Percentiles rank a stretch among this genome's conserved stretches.
Conservation (phyloP, 2,329 filamentous ascomycete genomes). For the Xylaria sp. region DNA sequence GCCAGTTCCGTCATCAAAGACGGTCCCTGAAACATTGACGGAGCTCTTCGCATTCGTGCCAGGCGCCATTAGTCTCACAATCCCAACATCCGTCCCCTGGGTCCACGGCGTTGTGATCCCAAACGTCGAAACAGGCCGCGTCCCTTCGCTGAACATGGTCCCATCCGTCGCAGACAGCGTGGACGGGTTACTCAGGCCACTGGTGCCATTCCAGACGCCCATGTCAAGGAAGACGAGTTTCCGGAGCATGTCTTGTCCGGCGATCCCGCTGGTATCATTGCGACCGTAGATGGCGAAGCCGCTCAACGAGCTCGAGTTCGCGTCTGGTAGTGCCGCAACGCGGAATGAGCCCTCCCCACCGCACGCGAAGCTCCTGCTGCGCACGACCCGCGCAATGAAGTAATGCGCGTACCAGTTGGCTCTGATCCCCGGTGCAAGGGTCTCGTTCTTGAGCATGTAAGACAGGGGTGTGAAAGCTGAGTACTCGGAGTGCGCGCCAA, state of each 20-base stretch:
- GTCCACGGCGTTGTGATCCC: conserved; percentile 31
- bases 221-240: conserved; percentile 35
- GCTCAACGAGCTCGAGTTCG: conserved; percentile 33
- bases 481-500: conserved; percentile 35
- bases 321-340: conserved; percentile 31
- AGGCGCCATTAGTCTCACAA: conserved; percentile 29
- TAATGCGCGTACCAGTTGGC: conserved; percentile 34
- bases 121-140: conserved; percentile 26
- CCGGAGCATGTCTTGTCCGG: conserved; percentile 12
- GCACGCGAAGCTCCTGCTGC: conserved; percentile 3
- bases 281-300: conserved; percentile 32
- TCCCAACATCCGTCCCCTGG: conserved; percentile 20
- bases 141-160: conserved; percentile 28
- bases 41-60: conserved; percentile 35
- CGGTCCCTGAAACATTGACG: conserved; percentile 30
- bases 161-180: conserved; percentile 32
- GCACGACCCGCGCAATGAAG: conserved; percentile 28
- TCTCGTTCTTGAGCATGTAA: conserved; percentile 32
- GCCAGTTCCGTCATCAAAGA: conserved; percentile 30
- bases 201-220: conserved; percentile 36
- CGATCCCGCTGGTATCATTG: not conserved
- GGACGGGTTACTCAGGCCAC: conserved; percentile 32
- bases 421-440: conserved; percentile 29
- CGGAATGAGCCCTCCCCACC: conserved; percentile 7
- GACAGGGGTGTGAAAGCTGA: conserved; percentile 29